Evolutionary conservation across 306 rosid species (phyloP), one percentile per base, ranked within the genome.

Genomic region (Senna siamea): DNA sequence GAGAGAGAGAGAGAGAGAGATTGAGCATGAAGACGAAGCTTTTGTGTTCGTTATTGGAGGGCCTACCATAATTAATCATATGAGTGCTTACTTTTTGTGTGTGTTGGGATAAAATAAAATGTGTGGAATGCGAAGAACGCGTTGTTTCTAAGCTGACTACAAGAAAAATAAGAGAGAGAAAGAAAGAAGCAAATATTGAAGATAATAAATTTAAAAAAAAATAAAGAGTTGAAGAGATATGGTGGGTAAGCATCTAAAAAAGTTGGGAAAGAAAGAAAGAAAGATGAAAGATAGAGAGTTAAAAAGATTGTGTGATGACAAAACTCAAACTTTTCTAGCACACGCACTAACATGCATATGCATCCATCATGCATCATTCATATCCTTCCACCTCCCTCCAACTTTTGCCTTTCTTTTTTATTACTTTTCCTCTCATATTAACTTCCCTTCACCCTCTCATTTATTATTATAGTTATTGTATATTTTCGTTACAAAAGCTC

Each of bases 71-170:
- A 81, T 74, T 79, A 85, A 85, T 85, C 81, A 85, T 83, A 82
- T 78, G 79, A 85, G 85, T 85, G 90, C 78, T 84, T 84, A 59
- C 89, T 82, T 87, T 85, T 78, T 70, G 12, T 34, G 13, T 83
- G 80, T 79, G 80, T 76, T 79, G 71, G 80, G 79, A 83, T 78
- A 73, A 50, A 52, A 79, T 58, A 66, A 69, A 79, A 73, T 81
- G 85, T 78, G 91, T 79, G 95, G 89, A 83, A 76, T 78, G 82
- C 77, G 37, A 81, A 62, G 76, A 76, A 78, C 35, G 96, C 96
- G 96, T 89, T 88, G 90, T 85, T 86, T 83, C 84, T 78, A 89
- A 92, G 97, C 96, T 82, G 96, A 92, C 89, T 83, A 80, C 28
- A 35, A 55, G 32, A 26, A 34, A 56, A 18, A 68, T 11, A 40